Conservation (phyloP, 306 rosid genomes). For the Castanospermum australe region DNA sequence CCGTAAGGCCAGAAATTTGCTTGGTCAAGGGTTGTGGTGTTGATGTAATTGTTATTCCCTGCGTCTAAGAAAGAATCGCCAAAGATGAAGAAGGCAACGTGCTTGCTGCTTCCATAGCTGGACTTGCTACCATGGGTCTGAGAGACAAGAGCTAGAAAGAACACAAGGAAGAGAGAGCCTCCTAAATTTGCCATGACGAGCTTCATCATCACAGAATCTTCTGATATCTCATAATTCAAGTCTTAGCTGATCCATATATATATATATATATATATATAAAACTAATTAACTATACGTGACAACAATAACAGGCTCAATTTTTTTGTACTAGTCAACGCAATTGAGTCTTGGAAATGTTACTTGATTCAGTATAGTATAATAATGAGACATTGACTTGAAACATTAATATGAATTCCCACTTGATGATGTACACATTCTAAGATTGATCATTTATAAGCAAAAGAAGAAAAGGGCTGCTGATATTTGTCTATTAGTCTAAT, state of each 20-base stretch:
- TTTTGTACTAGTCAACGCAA: conserved; percentile 20
- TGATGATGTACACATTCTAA: neutral
- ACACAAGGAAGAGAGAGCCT: conserved; percentile 25
- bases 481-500: neutral
- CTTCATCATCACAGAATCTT: conserved; percentile 5
- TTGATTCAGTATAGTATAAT: neutral
- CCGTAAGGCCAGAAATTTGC: conserved; percentile 98
- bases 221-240: neutral
- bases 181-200: conserved; percentile 28
- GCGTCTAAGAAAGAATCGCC: conserved; percentile 92
- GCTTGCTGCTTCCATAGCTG: conserved; percentile 13
- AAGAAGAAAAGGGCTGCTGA: neutral
- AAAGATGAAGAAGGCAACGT: conserved; percentile 60
- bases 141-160: conserved; percentile 17
- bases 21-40: conserved; percentile 81
- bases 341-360: neutral
- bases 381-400: neutral
- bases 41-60: conserved; percentile 94
- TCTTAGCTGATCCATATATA: neutral
- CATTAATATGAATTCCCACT: neutral
- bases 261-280: neutral
- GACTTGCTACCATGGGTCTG: conserved; percentile 23
- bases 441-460: neutral
- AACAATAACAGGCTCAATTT: neutral
- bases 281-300: neutral